Conservation (phyloP, 768 basidiomycete species). For the Lactarius hatsudake region DNA sequence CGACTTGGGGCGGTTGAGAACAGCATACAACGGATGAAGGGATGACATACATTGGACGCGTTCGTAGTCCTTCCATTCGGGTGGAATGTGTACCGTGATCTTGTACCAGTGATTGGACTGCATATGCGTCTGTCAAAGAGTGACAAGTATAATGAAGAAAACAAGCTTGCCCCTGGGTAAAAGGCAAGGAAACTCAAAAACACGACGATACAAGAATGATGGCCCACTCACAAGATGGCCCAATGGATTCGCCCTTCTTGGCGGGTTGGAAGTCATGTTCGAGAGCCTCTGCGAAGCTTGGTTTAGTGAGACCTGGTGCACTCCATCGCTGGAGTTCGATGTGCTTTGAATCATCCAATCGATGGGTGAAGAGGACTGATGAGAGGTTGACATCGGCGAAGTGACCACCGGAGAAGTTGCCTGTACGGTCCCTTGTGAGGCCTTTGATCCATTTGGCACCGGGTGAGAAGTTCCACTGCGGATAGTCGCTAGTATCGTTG, state of each 20-base stretch:
- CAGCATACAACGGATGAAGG: background rate
- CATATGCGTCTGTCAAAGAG: background rate
- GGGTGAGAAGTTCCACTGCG: slow-evolving; percentile 28
- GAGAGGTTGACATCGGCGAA: slow-evolving; percentile 79
- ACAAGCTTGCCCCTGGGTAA: slow-evolving; percentile 24
- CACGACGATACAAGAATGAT: background rate
- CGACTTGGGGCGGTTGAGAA: slow-evolving; percentile 50
- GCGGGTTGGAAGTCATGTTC: slow-evolving; percentile 76
- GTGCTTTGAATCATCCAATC: slow-evolving; percentile 60
- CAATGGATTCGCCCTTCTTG: slow-evolving; percentile 88
- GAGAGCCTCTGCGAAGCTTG: slow-evolving; percentile 85
- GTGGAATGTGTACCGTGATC: slow-evolving; percentile 75
- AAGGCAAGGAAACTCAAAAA: slow-evolving; percentile 1
- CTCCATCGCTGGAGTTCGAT: slow-evolving; percentile 89
- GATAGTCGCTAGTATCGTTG: slow-evolving; percentile 17
- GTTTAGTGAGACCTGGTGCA: slow-evolving; percentile 83
- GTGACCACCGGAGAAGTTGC: slow-evolving; percentile 73
- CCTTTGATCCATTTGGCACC: slow-evolving; percentile 39
- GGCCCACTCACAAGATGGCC: slow-evolving; percentile 79
- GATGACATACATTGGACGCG: slow-evolving; percentile 71
- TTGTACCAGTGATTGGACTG: slow-evolving; percentile 98
- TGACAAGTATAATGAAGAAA: background rate
- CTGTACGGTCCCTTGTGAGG: slow-evolving; percentile 58
- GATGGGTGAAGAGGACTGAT: slow-evolving; percentile 71
- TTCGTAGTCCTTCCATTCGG: slow-evolving; percentile 78